phyloP scores from a whole-genome alignment of 2,329 filamentous ascomycete species.

The Zymoseptoria tritici region DNA sequence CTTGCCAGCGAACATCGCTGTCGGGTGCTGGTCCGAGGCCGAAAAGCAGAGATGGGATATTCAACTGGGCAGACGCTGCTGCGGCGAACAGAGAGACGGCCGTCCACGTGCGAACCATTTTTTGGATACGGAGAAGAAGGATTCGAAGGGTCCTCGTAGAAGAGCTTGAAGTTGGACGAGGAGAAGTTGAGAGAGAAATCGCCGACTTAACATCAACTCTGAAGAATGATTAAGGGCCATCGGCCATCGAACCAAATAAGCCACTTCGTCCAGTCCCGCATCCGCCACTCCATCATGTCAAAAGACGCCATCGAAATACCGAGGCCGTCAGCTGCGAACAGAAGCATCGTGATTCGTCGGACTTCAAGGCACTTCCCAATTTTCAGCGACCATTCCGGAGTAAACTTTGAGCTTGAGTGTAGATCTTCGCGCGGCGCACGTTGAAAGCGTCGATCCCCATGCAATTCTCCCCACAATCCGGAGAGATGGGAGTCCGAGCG shows the following conservation, averaged over 20 bases:
- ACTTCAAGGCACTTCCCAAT: not conserved
- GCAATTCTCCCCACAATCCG: not conserved
- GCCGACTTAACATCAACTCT: not conserved
- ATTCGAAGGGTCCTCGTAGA: not conserved
- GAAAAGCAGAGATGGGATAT: conserved; percentile 12
- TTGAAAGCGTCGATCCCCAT: not conserved
- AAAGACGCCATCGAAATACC: not conserved
- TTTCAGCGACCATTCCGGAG: not conserved
- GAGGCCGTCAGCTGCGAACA: not conserved
- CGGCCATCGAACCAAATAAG: not conserved
- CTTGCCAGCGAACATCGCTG: conserved; percentile 16
- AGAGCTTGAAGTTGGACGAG: not conserved
- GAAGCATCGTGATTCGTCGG: not conserved
- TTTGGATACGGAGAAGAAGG: not conserved
- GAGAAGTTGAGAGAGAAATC: not conserved
- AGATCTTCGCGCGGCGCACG: not conserved
- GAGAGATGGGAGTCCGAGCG: not conserved
- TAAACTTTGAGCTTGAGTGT: not conserved
- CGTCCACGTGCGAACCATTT: not conserved
- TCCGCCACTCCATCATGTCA: not conserved
- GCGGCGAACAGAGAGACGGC: not conserved
- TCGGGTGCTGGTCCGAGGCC: conserved; percentile 14
- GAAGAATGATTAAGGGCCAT: not conserved
- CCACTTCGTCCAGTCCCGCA: not conserved
- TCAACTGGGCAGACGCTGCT: conserved; percentile 9